Percentiles rank a stretch among this genome's conserved stretches.
Conservation (phyloP, 345 rosid species). For the Eucalyptus grandis region DNA sequence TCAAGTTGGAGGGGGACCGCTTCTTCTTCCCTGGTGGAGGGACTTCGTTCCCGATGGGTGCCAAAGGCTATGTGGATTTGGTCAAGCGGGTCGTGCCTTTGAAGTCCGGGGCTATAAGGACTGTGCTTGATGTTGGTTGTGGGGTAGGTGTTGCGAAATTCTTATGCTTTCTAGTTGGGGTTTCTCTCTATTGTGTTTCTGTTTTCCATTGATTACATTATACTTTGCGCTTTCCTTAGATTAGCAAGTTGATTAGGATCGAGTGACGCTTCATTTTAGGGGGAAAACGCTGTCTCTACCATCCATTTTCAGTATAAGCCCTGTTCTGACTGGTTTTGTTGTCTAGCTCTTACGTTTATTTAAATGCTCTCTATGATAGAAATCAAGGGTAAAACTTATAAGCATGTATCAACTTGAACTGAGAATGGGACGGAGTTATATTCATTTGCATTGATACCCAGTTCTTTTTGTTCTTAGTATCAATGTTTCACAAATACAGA, state of each 20-base stretch:
- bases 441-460: neutral
- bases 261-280: neutral
- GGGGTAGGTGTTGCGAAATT: slow-evolving; percentile 20
- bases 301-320: neutral
- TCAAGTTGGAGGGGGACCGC: slow-evolving; percentile 30
- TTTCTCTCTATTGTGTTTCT: neutral
- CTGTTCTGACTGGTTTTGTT: neutral
- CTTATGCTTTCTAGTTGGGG: neutral
- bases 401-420: neutral
- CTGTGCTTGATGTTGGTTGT: slow-evolving; percentile 58
- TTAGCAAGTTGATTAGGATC: neutral
- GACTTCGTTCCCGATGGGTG: slow-evolving; percentile 56
- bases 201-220: neutral
- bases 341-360: neutral
- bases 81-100: slow-evolving; percentile 31
- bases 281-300: neutral
- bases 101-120: slow-evolving; percentile 44
- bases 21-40: slow-evolving; percentile 69
- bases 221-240: neutral
- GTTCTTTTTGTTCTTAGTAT: neutral
- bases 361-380: neutral
- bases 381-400: neutral
- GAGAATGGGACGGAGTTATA: neutral
- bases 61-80: slow-evolving; percentile 40
- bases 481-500: neutral